These are phyloP conservation scores for Ziziphus jujuba DNA, from an alignment of 306 rosid species.

Conservation along the genomic window DNA sequence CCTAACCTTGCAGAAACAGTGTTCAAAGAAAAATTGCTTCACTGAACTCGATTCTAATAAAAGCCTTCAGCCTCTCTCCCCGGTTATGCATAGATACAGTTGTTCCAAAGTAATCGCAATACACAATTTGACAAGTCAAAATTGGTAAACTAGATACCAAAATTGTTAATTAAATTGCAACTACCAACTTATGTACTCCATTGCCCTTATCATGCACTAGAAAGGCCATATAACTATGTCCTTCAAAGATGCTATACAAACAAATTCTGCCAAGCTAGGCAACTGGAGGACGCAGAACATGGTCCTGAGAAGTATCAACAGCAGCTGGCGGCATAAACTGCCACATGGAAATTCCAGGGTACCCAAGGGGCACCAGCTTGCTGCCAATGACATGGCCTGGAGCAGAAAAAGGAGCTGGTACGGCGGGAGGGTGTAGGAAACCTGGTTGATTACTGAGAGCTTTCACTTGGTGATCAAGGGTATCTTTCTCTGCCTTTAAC, in stretches of 20 bases:
- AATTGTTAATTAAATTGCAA: conserved; percentile 10
- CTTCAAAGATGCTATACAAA: not conserved
- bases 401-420: conserved; percentile 43
- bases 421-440: conserved; percentile 50
- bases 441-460: conserved; percentile 46
- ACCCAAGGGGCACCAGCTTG: conserved; percentile 81
- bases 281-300: conserved; percentile 89
- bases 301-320: conserved; percentile 86
- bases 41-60: not conserved
- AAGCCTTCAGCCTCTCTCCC: conserved; percentile 11
- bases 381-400: conserved; percentile 57
- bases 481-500: conserved; percentile 78
- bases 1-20: no score
- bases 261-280: conserved; percentile 46
- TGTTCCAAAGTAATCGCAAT: not conserved
- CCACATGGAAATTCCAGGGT: conserved; percentile 94
- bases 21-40: not conserved
- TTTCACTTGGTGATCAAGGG: conserved; percentile 58
- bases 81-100: not conserved
- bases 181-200: conserved; percentile 15
- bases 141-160: conserved; percentile 19
- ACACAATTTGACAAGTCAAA: conserved; percentile 14
- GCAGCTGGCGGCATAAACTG: conserved; percentile 81
- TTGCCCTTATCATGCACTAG: conserved; percentile 5
- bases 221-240: not conserved